A percentile compares a stretch with the other conserved stretches of the same genome.
Conservation (phyloP, 139 green algal genomes). For the Micractinium sp. region DNA sequence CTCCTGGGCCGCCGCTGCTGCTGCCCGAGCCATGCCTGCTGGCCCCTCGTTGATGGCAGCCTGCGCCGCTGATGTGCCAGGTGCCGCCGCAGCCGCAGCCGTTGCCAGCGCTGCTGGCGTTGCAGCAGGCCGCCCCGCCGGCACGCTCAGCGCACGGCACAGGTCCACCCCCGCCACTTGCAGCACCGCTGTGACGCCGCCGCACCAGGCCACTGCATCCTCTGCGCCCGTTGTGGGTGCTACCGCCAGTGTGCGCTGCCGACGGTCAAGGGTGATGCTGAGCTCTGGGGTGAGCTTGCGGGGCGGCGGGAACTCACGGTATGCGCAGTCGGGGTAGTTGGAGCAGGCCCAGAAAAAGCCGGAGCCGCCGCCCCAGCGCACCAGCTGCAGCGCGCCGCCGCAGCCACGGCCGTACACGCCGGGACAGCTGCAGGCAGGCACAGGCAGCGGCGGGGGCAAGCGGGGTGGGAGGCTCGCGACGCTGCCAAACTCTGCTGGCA, state of each 20-base stretch:
- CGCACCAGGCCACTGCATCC: constrained; percentile 59
- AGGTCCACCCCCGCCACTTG: constrained; percentile 45
- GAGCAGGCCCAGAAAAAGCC: constrained; percentile 39
- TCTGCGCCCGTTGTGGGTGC: constrained; percentile 59
- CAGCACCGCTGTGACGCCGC: constrained; percentile 68
- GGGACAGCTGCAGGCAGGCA: constrained; percentile 42
- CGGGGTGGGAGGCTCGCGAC: not conserved
- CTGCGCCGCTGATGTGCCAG: not conserved
- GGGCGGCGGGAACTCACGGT: constrained; percentile 57
- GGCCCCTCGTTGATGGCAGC: not conserved
- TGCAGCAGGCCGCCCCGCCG: not conserved
- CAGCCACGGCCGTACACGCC: constrained; percentile 53
- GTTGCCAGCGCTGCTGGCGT: not conserved
- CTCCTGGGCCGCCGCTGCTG: not conserved
- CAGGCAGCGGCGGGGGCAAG: not conserved
- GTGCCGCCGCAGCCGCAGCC: not conserved
- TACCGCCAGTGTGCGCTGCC: constrained; percentile 41
- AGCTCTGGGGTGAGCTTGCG: constrained; percentile 56
- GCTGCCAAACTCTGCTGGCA: not conserved
- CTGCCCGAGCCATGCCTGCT: not conserved
- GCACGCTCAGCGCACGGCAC: not conserved
- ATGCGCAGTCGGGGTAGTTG: constrained; percentile 41
- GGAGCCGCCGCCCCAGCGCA: not conserved
- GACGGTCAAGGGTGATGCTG: constrained; percentile 55
- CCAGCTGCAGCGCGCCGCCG: constrained; percentile 35